phyloP scores from a whole-genome alignment of 352 stramenopile genomes.

The Phytophthora pisi region DNA sequence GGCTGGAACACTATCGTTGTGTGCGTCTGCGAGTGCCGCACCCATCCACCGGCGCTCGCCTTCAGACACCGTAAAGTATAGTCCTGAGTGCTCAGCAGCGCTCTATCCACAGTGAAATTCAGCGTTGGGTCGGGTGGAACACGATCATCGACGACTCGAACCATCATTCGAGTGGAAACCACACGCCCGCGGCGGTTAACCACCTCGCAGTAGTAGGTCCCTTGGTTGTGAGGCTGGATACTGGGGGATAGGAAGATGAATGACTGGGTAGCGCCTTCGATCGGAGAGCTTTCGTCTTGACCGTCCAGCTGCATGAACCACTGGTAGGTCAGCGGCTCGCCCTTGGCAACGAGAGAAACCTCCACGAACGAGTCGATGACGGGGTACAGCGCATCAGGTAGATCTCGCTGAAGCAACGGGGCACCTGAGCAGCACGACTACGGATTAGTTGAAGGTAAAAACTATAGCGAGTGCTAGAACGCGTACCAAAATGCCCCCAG shows the following conservation, averaged over 20 bases:
- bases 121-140: slow-evolving; percentile 42
- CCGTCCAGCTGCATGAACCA: slow-evolving; percentile 47
- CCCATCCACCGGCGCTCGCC: slow-evolving; percentile 41
- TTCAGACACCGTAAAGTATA: slow-evolving; percentile 43
- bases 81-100: slow-evolving; percentile 5
- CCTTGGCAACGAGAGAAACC: slow-evolving; percentile 55
- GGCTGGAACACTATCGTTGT: slow-evolving; percentile 58
- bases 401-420: slow-evolving; percentile 54
- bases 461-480: background rate
- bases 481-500: slow-evolving; percentile 66
- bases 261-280: slow-evolving; percentile 50
- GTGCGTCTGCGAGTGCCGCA: slow-evolving; percentile 32
- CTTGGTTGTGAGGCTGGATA: slow-evolving; percentile 63
- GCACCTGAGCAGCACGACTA: slow-evolving; percentile 17
- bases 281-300: slow-evolving; percentile 24
- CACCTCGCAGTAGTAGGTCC: slow-evolving; percentile 63
- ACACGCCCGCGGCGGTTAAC: slow-evolving; percentile 54
- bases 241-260: slow-evolving; percentile 59
- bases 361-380: slow-evolving; percentile 60
- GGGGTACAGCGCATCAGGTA: slow-evolving; percentile 38
- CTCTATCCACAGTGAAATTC: slow-evolving; percentile 47
- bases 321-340: slow-evolving; percentile 73
- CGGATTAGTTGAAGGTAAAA: background rate
- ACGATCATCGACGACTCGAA: slow-evolving; percentile 58
- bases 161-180: slow-evolving; percentile 36